Evolutionary conservation across 1,284 basidiomycete genomes (phyloP).

Genomic region (Microbotryum violaceum): DNA sequence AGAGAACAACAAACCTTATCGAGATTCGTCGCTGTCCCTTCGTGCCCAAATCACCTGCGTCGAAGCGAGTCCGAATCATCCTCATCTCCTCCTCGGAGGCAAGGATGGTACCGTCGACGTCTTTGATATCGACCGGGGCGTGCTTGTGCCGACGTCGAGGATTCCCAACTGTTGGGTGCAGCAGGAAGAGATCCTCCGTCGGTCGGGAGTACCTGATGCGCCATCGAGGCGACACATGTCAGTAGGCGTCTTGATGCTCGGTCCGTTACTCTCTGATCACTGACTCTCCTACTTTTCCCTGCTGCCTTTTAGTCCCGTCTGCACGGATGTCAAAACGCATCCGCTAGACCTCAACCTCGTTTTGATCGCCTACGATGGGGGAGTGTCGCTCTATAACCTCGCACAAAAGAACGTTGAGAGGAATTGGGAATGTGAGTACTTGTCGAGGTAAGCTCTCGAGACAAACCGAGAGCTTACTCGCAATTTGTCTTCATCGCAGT

Average conservation of each 20-base stretch:
- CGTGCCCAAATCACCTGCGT: constrained; percentile 50
- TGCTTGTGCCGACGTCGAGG: constrained; percentile 36
- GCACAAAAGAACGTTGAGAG: constrained; percentile 47
- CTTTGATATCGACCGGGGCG: constrained; percentile 42
- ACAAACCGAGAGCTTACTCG: constrained; percentile 38
- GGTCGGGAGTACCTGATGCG: constrained; percentile 52
- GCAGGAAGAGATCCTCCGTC: constrained; percentile 61
- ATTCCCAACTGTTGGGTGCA: constrained; percentile 44
- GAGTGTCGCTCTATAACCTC: constrained; percentile 63
- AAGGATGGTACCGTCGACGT: constrained; percentile 44
- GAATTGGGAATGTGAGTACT: constrained; percentile 21
- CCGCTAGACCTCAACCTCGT: constrained; percentile 72
- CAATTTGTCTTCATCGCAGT: constrained; percentile 52
- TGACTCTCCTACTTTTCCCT: constrained; percentile 23
- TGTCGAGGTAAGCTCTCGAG: not conserved
- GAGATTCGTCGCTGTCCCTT: constrained; percentile 51
- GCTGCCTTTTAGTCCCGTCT: constrained; percentile 44
- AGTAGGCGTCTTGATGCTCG: constrained; percentile 3
- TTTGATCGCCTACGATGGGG: constrained; percentile 75
- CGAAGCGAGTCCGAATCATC: constrained; percentile 62
- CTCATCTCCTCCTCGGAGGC: constrained; percentile 55
- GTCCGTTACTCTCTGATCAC: not conserved
- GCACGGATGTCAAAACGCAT: constrained; percentile 60
- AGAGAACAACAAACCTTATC: constrained; percentile 47
- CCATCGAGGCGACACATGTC: constrained; percentile 43